phyloP scores from a whole-genome alignment of 257 asterid species.

The Petunia axillaris region DNA sequence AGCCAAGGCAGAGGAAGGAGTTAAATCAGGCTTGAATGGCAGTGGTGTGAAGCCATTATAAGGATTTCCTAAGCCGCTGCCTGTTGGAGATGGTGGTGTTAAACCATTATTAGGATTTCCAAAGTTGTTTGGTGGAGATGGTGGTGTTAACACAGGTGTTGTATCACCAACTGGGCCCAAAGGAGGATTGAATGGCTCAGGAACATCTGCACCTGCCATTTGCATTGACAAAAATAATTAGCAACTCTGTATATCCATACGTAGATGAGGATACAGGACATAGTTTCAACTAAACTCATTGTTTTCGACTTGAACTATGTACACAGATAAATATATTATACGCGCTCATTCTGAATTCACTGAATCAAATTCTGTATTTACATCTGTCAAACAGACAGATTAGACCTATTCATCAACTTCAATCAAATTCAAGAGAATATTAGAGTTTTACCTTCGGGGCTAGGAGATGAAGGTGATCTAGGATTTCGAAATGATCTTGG shows the following conservation, averaged over 20 bases:
- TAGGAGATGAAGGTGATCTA: conserved; percentile 35
- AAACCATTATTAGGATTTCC: conserved; percentile 22
- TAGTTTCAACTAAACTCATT: too few species aligned
- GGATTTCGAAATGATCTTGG: conserved; percentile 30
- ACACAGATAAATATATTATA: too few species aligned
- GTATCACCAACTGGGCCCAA: conserved; percentile 26
- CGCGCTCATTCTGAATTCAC: too few species aligned
- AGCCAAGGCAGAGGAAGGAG: conserved; percentile 49
- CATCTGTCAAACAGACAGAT: not conserved
- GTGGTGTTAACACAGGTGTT: conserved; percentile 5
- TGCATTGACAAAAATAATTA: not conserved
- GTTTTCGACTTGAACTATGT: too few species aligned
- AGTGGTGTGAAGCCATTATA: conserved; percentile 30
- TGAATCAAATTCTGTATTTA: too few species aligned
- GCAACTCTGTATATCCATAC: not conserved
- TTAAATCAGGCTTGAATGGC: conserved; percentile 47
- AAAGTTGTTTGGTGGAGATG: conserved; percentile 5
- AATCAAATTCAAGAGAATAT: not conserved
- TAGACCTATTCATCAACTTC: not conserved
- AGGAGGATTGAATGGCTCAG: conserved; percentile 38
- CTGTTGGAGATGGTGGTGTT: conserved; percentile 31
- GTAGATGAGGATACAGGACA: too few species aligned
- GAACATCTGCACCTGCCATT: conserved; percentile 45
- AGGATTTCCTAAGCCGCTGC: conserved; percentile 24
- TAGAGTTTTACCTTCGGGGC: conserved; percentile 38